Evolutionary conservation across 768 basidiomycete species (phyloP), one percentile per base, ranked within the genome.

Genomic region (Tylopilus felleus): DNA sequence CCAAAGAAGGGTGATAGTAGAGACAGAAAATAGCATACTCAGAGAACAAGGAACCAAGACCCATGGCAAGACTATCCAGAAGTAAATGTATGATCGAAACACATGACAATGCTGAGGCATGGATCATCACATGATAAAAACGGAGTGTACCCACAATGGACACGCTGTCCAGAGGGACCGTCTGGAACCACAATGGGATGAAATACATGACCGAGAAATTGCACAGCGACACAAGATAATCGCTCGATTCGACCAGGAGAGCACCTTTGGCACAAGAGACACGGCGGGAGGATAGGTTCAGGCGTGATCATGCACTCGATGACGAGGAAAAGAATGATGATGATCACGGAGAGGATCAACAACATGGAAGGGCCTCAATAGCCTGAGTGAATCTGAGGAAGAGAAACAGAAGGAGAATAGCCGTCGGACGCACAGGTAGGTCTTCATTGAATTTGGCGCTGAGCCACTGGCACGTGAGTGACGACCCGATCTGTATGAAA

Each of bases 161-260:
- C 21, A 87, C 84, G 42, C 75, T 85, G 14, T 84, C 81, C 36
- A 88, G 63, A 65, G 80, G 74, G 2, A 91, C 88, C 0, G 85
- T 89, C 66, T 91, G 86, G 65, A 90, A 91, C 86, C 87, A 91
- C 65, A 86, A 79, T 4, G 90, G 89, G 65, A 84, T 80, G 67
- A 85, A 90, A 67, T 88, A 92, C 65, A 80, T 87, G 59, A 90
- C 77, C 1, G 83, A 74, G 45, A 91, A 86, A 64, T 89, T 91
- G 66, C 87, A 89, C 2, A 77, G 75, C 6, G 87, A 79, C 12
- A 90, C 88, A n/a, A 88, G 77, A 62, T 84, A 85, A 62, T 88
- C 89, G 62, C 82, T 87, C 48, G 75, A 67, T 4, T 84, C 85
- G 17, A 90, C 81, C 1, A 93, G 75, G 5, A 89, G 74, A 90